Conservation (phyloP, 768 basidiomycete genomes). For the Kwoniella dejecticola region DNA sequence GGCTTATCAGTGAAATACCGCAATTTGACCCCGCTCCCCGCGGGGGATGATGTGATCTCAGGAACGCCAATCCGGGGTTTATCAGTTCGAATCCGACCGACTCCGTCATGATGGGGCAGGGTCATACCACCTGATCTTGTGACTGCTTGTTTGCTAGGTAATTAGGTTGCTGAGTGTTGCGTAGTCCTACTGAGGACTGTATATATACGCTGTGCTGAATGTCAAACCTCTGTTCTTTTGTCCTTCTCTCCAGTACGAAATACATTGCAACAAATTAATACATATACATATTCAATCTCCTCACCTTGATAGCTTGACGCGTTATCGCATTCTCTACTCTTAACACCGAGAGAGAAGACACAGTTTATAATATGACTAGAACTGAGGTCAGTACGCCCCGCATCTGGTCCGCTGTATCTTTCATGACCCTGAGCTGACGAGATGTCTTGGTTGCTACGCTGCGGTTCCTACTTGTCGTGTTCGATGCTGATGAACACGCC, state of each 20-base stretch:
- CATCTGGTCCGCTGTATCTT: too few species aligned
- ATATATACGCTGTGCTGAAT: neutral
- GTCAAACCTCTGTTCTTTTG: neutral
- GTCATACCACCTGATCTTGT: neutral
- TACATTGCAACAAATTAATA: too few species aligned
- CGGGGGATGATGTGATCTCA: neutral
- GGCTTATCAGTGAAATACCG: neutral
- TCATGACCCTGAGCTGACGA: neutral
- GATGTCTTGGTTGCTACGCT: constrained; percentile 1
- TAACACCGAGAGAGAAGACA: too few species aligned
- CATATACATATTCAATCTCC: too few species aligned
- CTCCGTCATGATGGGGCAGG: neutral
- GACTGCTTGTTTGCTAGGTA: neutral
- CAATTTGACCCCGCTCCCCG: neutral
- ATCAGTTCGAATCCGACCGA: neutral
- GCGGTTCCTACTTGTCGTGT: too few species aligned
- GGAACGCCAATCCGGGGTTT: constrained; percentile 8
- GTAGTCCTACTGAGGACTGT: neutral
- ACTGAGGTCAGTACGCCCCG: constrained; percentile 29
- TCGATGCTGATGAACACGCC: too few species aligned
- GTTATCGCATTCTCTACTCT: too few species aligned
- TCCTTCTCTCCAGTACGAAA: neutral
- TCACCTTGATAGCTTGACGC: too few species aligned
- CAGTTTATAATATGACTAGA: constrained; percentile 29
- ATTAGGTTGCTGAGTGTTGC: too few species aligned